Evolutionary conservation across 1,284 basidiomycete species (phyloP).

Genomic region (Volvariella surrecta): DNA sequence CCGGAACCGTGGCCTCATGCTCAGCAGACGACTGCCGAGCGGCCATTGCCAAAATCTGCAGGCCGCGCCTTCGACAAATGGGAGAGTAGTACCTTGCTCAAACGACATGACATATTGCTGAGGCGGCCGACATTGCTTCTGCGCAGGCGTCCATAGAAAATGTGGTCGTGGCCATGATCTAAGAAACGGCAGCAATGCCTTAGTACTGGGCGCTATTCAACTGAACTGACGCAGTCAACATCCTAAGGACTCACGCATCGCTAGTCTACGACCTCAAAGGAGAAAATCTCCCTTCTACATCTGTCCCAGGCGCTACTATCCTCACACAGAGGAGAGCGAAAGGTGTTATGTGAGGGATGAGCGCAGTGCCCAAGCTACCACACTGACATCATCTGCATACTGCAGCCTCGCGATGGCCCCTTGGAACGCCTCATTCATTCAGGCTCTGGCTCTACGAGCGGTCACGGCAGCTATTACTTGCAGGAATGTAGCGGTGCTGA

Average conservation of each 20-base stretch:
- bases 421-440: conserved; percentile 42
- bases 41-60: conserved; percentile 40
- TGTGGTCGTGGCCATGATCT: conserved; percentile 21
- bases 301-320: conserved; percentile 21
- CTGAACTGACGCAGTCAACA: conserved; percentile 12
- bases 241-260: conserved; percentile 19
- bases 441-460: conserved; percentile 38
- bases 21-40: conserved; percentile 36
- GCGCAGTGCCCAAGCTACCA: too few species aligned
- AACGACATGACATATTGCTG: conserved; percentile 35
- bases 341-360: conserved; percentile 28
- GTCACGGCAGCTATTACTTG: conserved; percentile 47
- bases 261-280: conserved; percentile 21
- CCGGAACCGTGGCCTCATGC: conserved; percentile 35
- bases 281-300: conserved; percentile 20
- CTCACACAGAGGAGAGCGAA: conserved; percentile 23
- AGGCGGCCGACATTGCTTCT: conserved; percentile 35
- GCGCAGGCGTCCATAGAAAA: conserved; percentile 32
- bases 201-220: conserved; percentile 20
- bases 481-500: conserved; percentile 58
- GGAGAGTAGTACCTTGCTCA: conserved; percentile 30
- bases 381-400: neutral
- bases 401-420: conserved; percentile 30
- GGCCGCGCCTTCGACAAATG: conserved; percentile 39
- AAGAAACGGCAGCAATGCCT: conserved; percentile 31